A percentile compares a stretch with the other conserved stretches of the same genome.
These are phyloP conservation scores for Brassica napus DNA, from an alignment of 345 rosid genomes.

Conservation along the genomic window DNA sequence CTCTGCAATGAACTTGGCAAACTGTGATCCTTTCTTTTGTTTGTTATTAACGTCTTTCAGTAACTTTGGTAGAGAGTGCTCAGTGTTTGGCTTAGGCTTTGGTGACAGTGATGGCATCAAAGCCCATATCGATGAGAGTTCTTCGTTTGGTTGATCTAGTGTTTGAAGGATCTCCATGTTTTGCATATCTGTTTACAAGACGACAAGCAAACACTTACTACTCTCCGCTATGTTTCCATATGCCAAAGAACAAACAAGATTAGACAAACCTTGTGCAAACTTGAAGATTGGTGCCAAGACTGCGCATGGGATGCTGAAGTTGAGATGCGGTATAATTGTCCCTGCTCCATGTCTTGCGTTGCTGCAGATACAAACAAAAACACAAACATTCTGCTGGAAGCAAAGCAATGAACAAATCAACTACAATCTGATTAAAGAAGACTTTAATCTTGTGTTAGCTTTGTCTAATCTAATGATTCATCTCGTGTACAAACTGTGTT, in stretches of 20 bases:
- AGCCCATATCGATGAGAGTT: constrained; percentile 78
- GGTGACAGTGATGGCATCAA: constrained; percentile 72
- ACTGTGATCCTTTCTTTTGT: constrained; percentile 69
- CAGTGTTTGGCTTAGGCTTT: constrained; percentile 48
- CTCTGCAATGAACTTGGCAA: constrained; percentile 79
- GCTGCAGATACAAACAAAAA: constrained; percentile 48
- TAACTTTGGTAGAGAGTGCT: constrained; percentile 43
- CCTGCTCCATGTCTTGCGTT: constrained; percentile 93
- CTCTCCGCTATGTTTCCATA: neutral
- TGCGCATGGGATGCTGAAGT: constrained; percentile 93
- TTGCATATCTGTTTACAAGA: constrained; percentile 53
- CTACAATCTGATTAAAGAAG: neutral
- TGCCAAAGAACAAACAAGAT: constrained; percentile 1
- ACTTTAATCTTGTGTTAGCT: neutral
- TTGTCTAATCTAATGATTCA: neutral
- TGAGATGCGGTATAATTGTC: constrained; percentile 80
- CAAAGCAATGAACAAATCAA: constrained; percentile 3
- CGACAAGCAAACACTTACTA: neutral
- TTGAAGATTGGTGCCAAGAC: constrained; percentile 70
- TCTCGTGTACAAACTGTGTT: neutral
- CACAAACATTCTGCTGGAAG: neutral
- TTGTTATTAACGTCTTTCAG: constrained; percentile 46
- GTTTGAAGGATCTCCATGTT: constrained; percentile 51
- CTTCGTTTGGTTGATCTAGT: constrained; percentile 66
- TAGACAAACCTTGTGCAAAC: constrained; percentile 68